Conservation (phyloP, 352 stramenopile species). For the Phytophthora colocasiae region DNA sequence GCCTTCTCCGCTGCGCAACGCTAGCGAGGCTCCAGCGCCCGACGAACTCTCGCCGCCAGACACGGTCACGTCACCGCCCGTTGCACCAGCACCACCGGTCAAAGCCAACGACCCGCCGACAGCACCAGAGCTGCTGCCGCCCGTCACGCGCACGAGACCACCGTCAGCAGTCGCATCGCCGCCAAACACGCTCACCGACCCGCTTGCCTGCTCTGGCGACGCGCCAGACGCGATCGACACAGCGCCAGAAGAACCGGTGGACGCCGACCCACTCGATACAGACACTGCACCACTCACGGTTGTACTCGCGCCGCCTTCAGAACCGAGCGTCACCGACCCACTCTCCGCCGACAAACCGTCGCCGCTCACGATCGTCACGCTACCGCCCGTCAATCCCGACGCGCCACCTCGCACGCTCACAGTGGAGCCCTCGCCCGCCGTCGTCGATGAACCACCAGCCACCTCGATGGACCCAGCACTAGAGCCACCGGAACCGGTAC, state of each 20-base stretch:
- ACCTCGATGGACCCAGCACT: slow-evolving; percentile 33
- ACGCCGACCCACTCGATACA: slow-evolving; percentile 22
- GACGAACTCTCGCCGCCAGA: slow-evolving; percentile 20
- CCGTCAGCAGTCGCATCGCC: slow-evolving; percentile 13
- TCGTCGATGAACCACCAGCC: slow-evolving; percentile 34
- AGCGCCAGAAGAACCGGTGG: slow-evolving; percentile 22
- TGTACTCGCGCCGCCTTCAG: slow-evolving; percentile 4
- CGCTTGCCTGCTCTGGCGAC: slow-evolving; percentile 20
- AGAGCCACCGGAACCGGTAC: slow-evolving; percentile 25
- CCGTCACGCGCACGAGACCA: slow-evolving; percentile 11
- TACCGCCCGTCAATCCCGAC: slow-evolving; percentile 30
- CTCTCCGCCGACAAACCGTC: slow-evolving; percentile 15
- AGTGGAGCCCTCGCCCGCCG: slow-evolving; percentile 24
- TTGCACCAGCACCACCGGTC: slow-evolving; percentile 19
- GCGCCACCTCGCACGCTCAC: slow-evolving; percentile 29
- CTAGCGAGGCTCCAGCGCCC: slow-evolving; percentile 13
- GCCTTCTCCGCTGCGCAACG: slow-evolving; percentile 26
- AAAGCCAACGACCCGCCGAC: slow-evolving; percentile 14
- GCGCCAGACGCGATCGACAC: slow-evolving; percentile 25
- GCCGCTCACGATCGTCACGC: slow-evolving; percentile 23
- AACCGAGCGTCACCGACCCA: slow-evolving; percentile 24
- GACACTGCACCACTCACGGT: slow-evolving; percentile 17
- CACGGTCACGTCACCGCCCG: slow-evolving; percentile 18
- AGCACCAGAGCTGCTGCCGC: slow-evolving; percentile 9
- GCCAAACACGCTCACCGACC: slow-evolving; percentile 29